Percentiles rank a stretch among this genome's conserved stretches.
Evolutionary conservation across 441 rosid genomes (phyloP).

Genomic region (Erodium moschatum): DNA sequence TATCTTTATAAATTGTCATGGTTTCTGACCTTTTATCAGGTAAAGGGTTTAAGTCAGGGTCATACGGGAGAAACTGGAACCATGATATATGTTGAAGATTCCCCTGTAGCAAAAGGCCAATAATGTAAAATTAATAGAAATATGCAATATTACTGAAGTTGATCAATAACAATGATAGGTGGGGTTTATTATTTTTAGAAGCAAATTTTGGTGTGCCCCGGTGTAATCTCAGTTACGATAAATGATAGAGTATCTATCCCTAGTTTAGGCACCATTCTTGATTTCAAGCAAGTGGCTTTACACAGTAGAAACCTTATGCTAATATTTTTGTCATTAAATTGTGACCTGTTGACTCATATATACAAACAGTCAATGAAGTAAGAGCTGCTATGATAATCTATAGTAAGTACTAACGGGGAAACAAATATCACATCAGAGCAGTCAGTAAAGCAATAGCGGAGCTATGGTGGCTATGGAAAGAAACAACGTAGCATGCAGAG

Average conservation of each 20-base stretch:
- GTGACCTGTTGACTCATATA: not conserved
- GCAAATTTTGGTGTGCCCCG: not conserved
- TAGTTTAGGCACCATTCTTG: not conserved
- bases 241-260: not conserved
- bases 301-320: not conserved
- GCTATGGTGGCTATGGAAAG: not conserved
- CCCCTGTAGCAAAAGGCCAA: conserved; percentile 43
- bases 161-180: not conserved
- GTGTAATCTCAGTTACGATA: not conserved
- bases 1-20: conserved; percentile 3
- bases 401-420: not conserved
- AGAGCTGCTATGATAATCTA: not conserved
- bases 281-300: not conserved
- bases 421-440: conserved; percentile 6
- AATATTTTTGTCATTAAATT: not conserved
- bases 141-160: not conserved
- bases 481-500: not conserved
- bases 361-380: not conserved
- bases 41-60: conserved; percentile 61
- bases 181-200: not conserved
- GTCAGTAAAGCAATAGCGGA: not conserved
- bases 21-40: conserved; percentile 63
- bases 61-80: conserved; percentile 95
- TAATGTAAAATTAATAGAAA: conserved; percentile 10
- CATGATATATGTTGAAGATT: conserved; percentile 81